Evolutionary conservation across 768 basidiomycete species (phyloP).

Genomic region (Cyclocybe aegerita): DNA sequence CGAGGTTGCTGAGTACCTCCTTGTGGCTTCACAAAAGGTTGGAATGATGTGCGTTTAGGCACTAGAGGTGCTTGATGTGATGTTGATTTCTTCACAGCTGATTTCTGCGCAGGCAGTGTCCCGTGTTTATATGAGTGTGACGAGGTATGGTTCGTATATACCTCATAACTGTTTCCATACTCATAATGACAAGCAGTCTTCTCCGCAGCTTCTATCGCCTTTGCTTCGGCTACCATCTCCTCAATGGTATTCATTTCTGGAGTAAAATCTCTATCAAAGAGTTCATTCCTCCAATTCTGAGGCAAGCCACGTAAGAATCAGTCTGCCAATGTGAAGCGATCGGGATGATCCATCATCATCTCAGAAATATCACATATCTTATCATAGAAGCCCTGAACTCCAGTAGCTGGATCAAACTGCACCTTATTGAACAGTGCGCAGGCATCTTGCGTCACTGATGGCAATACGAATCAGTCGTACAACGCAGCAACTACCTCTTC

Average conservation of each 20-base stretch:
- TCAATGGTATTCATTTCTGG: conserved; percentile 8
- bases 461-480: not conserved
- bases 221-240: conserved; percentile 5
- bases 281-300: not conserved
- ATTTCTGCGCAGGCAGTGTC: too few relatives aligned
- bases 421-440: not conserved
- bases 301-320: conserved; percentile 10
- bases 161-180: not conserved
- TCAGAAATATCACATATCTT: conserved; percentile 2
- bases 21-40: too few relatives aligned
- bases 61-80: too few relatives aligned
- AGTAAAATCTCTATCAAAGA: not conserved
- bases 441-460: not conserved
- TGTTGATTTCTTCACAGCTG: too few relatives aligned
- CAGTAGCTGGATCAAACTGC: too few relatives aligned
- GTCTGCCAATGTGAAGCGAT: conserved; percentile 8
- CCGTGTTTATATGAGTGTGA: too few relatives aligned
- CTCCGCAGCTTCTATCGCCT: not conserved
- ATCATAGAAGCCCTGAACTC: conserved; percentile 12
- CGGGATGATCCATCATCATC: conserved; percentile 10
- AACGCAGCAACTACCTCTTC: not conserved
- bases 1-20: too few relatives aligned
- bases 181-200: not conserved
- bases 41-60: too few relatives aligned
- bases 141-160: too few relatives aligned